Evolutionary conservation across 2,329 filamentous ascomycete species (phyloP).

Genomic region (Dothistroma septosporum): DNA sequence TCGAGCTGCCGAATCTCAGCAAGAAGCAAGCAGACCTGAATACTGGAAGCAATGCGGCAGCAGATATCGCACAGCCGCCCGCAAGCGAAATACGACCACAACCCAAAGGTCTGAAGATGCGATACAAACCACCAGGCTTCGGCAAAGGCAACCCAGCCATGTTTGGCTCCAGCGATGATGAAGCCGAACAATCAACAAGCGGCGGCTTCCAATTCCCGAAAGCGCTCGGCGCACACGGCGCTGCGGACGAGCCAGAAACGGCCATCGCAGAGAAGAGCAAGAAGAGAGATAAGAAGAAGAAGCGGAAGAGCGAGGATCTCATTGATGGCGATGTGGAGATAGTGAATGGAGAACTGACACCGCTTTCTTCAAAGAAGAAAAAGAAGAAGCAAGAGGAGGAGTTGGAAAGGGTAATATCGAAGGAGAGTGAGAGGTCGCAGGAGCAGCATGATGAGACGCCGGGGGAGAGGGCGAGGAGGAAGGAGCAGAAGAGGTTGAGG

Average conservation of each 20-base stretch:
- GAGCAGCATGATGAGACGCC: constrained; percentile 4
- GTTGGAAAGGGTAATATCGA: constrained; percentile 1
- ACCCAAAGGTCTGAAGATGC: constrained; percentile 62
- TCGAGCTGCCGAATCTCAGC: constrained; percentile 48
- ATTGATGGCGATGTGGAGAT: constrained; percentile 35
- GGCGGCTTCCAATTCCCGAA: constrained; percentile 26
- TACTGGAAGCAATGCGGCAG: constrained; percentile 39
- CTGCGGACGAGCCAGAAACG: constrained; percentile 40
- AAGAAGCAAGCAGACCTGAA: constrained; percentile 40
- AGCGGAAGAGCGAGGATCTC: constrained; percentile 27
- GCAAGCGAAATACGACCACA: constrained; percentile 58
- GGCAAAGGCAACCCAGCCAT: constrained; percentile 42
- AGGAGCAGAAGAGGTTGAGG: constrained; percentile 29
- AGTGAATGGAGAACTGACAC: constrained; percentile 9
- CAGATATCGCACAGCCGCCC: constrained; percentile 45
- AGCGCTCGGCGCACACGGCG: constrained; percentile 26
- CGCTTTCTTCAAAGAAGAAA: constrained; percentile 10
- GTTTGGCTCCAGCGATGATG: constrained; percentile 39
- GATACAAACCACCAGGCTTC: constrained; percentile 64
- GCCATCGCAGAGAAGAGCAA: constrained; percentile 30
- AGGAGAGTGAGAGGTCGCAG: not conserved
- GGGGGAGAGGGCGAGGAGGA: constrained; percentile 34
- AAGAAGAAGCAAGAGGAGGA: constrained; percentile 14
- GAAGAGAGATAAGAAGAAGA: constrained; percentile 34
- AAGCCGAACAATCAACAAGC: constrained; percentile 35